These are phyloP conservation scores for Crataegus laevigata DNA, from an alignment of 306 rosid genomes.

Conservation along the genomic window DNA sequence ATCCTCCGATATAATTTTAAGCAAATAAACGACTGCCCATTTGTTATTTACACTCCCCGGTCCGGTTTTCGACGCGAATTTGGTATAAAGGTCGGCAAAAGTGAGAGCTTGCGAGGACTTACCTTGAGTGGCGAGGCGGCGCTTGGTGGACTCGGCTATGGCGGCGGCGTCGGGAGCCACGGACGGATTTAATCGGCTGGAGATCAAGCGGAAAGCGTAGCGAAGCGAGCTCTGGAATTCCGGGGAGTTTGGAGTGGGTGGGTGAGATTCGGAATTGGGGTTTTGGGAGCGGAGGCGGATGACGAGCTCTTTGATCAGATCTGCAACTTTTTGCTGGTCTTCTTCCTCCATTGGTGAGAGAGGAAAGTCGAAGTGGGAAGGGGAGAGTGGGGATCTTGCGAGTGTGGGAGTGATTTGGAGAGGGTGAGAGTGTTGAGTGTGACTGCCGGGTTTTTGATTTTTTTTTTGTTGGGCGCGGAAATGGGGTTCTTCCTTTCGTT, in stretches of 20 bases:
- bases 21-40: slow-evolving; percentile 82
- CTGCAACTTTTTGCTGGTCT: slow-evolving; percentile 67
- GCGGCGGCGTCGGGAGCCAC: slow-evolving; percentile 80
- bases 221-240: slow-evolving; percentile 60
- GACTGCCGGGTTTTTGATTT: slow-evolving; percentile 3
- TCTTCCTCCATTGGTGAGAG: slow-evolving; percentile 66
- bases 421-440: neutral
- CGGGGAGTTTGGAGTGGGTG: slow-evolving; percentile 34
- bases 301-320: slow-evolving; percentile 80
- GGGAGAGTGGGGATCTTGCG: neutral
- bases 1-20: slow-evolving; percentile 67
- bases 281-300: slow-evolving; percentile 55
- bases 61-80: slow-evolving; percentile 60
- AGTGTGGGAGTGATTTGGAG: neutral
- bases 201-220: slow-evolving; percentile 77
- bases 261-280: slow-evolving; percentile 32
- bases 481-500: neutral
- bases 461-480: slow-evolving; percentile 1
- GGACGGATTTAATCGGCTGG: slow-evolving; percentile 71
- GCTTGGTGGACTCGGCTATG: slow-evolving; percentile 83
- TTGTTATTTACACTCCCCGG: slow-evolving; percentile 73
- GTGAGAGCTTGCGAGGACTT: slow-evolving; percentile 87
- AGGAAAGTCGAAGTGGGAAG: neutral
- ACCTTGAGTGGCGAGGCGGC: slow-evolving; percentile 81
- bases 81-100: slow-evolving; percentile 75